A percentile compares a stretch with the other conserved stretches of the same genome.
phyloP scores from a whole-genome alignment of 129 eudicot genomes.

The Erigeron canadensis region DNA sequence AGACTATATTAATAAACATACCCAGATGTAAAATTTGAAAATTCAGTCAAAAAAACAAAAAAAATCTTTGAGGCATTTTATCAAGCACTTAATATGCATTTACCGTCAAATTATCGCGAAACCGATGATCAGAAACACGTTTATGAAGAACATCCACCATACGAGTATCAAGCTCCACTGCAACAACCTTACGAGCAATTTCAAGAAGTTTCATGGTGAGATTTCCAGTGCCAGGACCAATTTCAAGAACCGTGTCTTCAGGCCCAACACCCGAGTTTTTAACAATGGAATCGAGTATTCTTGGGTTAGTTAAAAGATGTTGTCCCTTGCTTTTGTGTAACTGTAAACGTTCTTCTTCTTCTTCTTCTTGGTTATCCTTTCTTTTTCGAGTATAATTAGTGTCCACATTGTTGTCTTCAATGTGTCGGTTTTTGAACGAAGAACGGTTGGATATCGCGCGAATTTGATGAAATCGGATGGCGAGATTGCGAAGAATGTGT shows the following conservation, averaged over 20 bases:
- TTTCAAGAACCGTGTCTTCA: constrained; percentile 79
- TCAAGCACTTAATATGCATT: constrained; percentile 42
- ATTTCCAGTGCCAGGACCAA: constrained; percentile 98
- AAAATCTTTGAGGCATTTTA: constrained; percentile 37
- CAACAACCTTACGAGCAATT: constrained; percentile 64
- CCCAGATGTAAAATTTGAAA: background rate
- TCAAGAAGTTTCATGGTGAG: constrained; percentile 83
- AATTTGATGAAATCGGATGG: constrained; percentile 29
- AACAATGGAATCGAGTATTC: constrained; percentile 76
- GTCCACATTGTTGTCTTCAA: constrained; percentile 22
- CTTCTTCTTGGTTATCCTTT: constrained; percentile 41
- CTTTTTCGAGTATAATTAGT: constrained; percentile 21
- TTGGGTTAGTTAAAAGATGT: constrained; percentile 70
- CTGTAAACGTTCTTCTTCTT: constrained; percentile 43
- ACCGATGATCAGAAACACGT: constrained; percentile 57
- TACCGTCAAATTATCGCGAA: constrained; percentile 57
- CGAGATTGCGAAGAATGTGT: constrained; percentile 14
- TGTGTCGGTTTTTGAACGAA: constrained; percentile 28
- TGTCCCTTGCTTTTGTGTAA: constrained; percentile 85
- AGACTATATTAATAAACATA: background rate
- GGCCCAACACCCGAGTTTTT: constrained; percentile 51
- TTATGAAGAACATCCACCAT: constrained; percentile 66
- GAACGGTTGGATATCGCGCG: constrained; percentile 39
- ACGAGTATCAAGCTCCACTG: constrained; percentile 75
- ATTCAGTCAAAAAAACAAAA: background rate